Evolutionary conservation across 2,329 filamentous ascomycete species (phyloP), one percentile per base, ranked within the genome.

Genomic region (Hypoxylon sp.): DNA sequence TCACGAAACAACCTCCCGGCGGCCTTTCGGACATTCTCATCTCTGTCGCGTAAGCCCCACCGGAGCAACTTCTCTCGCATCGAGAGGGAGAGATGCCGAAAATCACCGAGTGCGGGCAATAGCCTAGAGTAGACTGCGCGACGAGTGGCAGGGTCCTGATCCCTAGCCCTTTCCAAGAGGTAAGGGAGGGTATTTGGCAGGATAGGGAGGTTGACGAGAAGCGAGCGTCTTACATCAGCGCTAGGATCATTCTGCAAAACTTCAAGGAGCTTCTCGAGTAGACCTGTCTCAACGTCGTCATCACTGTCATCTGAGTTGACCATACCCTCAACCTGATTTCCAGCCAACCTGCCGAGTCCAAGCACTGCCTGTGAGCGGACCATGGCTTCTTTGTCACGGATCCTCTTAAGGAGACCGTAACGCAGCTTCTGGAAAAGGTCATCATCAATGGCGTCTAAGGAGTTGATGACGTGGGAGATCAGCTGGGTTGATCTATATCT

Each of bases 31-130:
- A 99, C 96, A 73, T 92, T 94, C 73, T 98, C 95, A 73, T 99
- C 96, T 79, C 96, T 89, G 78, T 99, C 96, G 42, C 94, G 90
- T 44, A 99, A 84, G 55, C 96, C 96, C 96, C 96, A 99, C 42
- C 96, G 89, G 29, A 99, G 86, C 33, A 99, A 86, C 80, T 98
- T 98, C 80, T 99, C 96, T 77, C 96, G 87, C 90, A 98, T 97
- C 1, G 92, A 94, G 24, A 99, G 85, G 10, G 94, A 97, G 58
- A 99, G 83, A 81, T 98, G 94, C 59, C 96, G 89, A 81, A 99
- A 99, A 80, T 99, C 96, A 11, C 94, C 96, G 0, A 99, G 84
- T 0, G 92, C 92, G 1, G 96, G 96, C 4, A 99, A 84, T 5
- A 99, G 85, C 37, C 92, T 90, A 0, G 94, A 92, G 78, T 98